These are phyloP conservation scores for Pythium angustatum DNA, from an alignment of 352 stramenopile genomes.

Conservation along the genomic window DNA sequence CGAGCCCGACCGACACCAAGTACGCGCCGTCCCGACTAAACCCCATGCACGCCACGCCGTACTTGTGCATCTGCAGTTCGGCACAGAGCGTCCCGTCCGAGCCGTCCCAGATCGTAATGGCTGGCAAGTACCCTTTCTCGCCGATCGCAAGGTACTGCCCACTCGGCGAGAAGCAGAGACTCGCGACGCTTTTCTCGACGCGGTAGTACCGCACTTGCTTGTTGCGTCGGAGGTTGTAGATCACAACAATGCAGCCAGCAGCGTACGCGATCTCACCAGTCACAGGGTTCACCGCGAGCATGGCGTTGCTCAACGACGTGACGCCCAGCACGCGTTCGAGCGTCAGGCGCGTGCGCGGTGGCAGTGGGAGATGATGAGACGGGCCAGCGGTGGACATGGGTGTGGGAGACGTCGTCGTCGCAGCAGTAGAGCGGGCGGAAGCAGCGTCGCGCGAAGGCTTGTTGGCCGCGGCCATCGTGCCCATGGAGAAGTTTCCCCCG, in stretches of 20 bases:
- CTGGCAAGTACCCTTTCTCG: constrained; percentile 82
- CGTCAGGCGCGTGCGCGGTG: constrained; percentile 52
- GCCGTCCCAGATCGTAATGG: constrained; percentile 88
- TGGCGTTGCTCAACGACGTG: constrained; percentile 71
- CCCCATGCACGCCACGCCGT: constrained; percentile 77
- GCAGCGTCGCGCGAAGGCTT: not conserved
- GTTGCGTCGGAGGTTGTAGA: constrained; percentile 86
- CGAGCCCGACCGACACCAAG: constrained; percentile 72
- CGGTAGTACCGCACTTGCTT: constrained; percentile 90
- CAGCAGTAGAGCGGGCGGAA: no score
- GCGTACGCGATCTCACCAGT: constrained; percentile 86
- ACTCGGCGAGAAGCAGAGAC: constrained; percentile 80
- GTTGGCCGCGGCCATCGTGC: constrained; percentile 16
- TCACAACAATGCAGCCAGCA: constrained; percentile 88
- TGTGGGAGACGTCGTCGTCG: no score
- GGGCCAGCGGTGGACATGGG: no score
- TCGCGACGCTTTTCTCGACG: constrained; percentile 82
- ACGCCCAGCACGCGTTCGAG: constrained; percentile 82
- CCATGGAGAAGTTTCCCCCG: constrained; percentile 3
- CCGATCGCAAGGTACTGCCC: constrained; percentile 86
- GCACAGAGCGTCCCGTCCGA: constrained; percentile 74
- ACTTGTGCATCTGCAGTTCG: constrained; percentile 82
- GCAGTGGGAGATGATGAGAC: not conserved
- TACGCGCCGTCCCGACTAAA: constrained; percentile 68
- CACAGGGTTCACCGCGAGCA: constrained; percentile 73